These are phyloP conservation scores for Saccharomycopsis phalli DNA, from an alignment of 1,139 yeast species.

Conservation along the genomic window DNA sequence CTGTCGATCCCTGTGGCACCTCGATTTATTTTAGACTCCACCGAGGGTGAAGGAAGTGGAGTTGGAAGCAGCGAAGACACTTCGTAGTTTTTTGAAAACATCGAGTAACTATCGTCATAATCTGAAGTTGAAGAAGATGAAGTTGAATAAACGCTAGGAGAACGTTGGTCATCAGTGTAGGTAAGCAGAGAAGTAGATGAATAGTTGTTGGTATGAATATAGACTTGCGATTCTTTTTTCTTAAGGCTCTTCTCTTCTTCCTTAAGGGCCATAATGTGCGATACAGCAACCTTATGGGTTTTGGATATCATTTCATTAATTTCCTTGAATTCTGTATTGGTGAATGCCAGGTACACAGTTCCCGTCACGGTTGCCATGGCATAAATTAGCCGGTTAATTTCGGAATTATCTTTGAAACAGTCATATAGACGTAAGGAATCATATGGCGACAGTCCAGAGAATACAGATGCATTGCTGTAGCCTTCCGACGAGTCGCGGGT, in stretches of 20 bases:
- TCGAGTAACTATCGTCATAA: slow-evolving; percentile 12
- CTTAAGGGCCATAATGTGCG: slow-evolving; percentile 20
- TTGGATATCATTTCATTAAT: slow-evolving; percentile 16
- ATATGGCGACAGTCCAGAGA: neutral
- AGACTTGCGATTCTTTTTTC: neutral
- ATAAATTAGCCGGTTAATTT: slow-evolving; percentile 13
- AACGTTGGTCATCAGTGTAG: slow-evolving; percentile 5
- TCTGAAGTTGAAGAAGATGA: slow-evolving; percentile 9
- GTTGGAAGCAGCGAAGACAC: slow-evolving; percentile 5
- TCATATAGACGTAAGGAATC: neutral
- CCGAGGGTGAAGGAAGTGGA: slow-evolving; percentile 12
- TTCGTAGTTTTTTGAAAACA: slow-evolving; percentile 12
- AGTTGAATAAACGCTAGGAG: slow-evolving; percentile 13
- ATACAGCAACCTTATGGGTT: slow-evolving; percentile 17
- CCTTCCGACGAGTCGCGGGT: slow-evolving; percentile 1
- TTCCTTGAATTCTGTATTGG: slow-evolving; percentile 13
- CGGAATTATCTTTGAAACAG: slow-evolving; percentile 3
- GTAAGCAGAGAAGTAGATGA: neutral
- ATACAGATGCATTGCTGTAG: neutral
- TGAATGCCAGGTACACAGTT: slow-evolving; percentile 14
- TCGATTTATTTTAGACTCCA: neutral
- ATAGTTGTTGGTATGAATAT: neutral
- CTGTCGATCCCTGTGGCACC: neutral
- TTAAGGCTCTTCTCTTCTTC: slow-evolving; percentile 14
- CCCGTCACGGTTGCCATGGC: slow-evolving; percentile 17